Evolutionary conservation across 1,139 yeast species (phyloP), one percentile per base, ranked within the genome.

Genomic region (Kazachstania sp.): DNA sequence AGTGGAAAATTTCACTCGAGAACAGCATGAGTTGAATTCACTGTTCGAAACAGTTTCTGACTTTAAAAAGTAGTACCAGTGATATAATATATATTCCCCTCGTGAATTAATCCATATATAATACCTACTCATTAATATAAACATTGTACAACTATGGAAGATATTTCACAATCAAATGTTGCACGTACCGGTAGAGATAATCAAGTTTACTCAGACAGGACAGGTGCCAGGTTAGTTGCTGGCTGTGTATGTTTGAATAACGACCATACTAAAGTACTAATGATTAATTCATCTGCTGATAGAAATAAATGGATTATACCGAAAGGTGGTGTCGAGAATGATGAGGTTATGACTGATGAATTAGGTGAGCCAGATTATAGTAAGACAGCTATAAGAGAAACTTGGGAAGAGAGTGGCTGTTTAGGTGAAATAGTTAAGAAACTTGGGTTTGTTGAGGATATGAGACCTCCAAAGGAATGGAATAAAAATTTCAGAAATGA

Each of bases 331-430:
- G 81, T 90, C 46, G 99, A 92, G 65, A 62, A 65, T 39, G 98
- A 92, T 64, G 41, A 38, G 30, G 41, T 38, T n/a, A 12, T 26
- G 13, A n/a, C 16, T 4, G 11, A 16, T 2, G 31, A 32, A 4
- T n/a, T 6, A 4, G 41, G 41, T 3, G 98, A 92, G 61, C 71
- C 76, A 2, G 80, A 78, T 37, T 64, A 50, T 40, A 47, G 52
- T n/a, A 45, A 48, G 7, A 70, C 86, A 7, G 97, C 97, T 0
- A 71, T 75, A 15, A 71, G 99, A 49, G 98, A 92, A 64, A 86
- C 95, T 0, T 92, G 98, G 98, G 98, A 92, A 66, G 99, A 92
- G 65, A 95, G 95, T 0, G 98, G 98, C 0, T 86, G 84, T 29
- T 76, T 76, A 39, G 95, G 96, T 4, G 69, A 64, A 16, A 73